phyloP scores from a whole-genome alignment of 2,329 filamentous ascomycete species.

The Furcasterigmium furcatum region DNA sequence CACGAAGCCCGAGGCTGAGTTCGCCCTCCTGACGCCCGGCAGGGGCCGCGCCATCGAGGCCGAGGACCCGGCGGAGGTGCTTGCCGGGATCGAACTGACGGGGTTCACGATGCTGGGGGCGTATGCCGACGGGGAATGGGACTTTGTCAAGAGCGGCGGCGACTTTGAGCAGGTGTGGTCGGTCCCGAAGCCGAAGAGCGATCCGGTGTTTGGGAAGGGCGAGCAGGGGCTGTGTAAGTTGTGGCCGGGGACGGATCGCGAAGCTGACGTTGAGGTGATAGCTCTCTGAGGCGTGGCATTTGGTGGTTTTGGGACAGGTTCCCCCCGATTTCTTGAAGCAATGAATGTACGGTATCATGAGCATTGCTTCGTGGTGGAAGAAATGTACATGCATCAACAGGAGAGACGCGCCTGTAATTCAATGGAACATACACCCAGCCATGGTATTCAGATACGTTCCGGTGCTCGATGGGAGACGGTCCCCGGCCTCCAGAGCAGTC shows the following conservation, averaged over 20 bases:
- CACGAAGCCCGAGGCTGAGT: conserved; percentile 27
- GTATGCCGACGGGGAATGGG: conserved; percentile 46
- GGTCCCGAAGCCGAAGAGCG: conserved; percentile 37
- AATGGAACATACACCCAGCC: no score
- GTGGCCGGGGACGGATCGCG: conserved; percentile 19
- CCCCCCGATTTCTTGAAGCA: no score
- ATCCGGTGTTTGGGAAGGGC: conserved; percentile 42
- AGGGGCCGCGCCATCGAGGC: conserved; percentile 31
- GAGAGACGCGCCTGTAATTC: no score
- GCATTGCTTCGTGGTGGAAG: no score
- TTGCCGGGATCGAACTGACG: conserved; percentile 29
- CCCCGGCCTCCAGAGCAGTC: no score
- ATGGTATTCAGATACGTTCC: no score
- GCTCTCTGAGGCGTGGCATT: no score
- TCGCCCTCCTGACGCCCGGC: conserved; percentile 38
- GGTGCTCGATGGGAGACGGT: no score
- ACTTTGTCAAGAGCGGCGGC: conserved; percentile 42
- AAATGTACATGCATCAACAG: no score
- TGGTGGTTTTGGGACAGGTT: no score
- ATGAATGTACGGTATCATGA: no score
- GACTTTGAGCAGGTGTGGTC: conserved; percentile 40
- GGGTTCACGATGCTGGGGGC: conserved; percentile 40
- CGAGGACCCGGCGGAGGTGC: conserved; percentile 26
- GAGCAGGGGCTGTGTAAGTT: conserved; percentile 22
- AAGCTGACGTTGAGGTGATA: not conserved